These are phyloP conservation scores for Leptodermis oblonga DNA, from an alignment of 257 asterid genomes.

Conservation along the genomic window DNA sequence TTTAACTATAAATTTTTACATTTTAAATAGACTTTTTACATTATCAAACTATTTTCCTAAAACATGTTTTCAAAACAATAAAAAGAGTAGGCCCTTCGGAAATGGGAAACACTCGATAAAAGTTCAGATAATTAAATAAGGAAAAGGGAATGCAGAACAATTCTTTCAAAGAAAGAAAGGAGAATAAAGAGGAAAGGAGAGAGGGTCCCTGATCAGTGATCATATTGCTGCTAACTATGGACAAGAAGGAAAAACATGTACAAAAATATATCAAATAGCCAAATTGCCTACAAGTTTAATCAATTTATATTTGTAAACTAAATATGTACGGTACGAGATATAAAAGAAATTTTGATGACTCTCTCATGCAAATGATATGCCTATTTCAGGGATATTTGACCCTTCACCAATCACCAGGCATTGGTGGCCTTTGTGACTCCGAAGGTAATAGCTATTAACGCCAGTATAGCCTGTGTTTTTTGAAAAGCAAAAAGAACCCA, in stretches of 20 bases:
- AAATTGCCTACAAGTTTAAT: not conserved
- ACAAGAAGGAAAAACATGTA: not conserved
- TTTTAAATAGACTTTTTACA: too few species aligned
- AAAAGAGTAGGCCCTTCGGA: too few species aligned
- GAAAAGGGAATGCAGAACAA: too few species aligned
- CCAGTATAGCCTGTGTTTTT: constrained; percentile 57
- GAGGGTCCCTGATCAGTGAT: not conserved
- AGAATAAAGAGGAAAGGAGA: not conserved
- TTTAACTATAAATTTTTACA: too few species aligned
- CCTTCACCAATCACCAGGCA: constrained; percentile 76
- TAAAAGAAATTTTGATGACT: not conserved
- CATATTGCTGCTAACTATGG: not conserved
- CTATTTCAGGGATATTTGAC: constrained; percentile 1
- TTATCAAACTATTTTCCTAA: too few species aligned
- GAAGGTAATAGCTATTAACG: constrained; percentile 64
- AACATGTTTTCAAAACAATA: too few species aligned
- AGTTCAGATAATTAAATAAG: too few species aligned
- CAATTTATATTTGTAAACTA: constrained; percentile 4
- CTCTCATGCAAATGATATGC: not conserved
- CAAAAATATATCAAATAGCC: not conserved
- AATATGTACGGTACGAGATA: not conserved
- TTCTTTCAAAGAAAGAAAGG: too few species aligned
- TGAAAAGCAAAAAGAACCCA: not conserved
- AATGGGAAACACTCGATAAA: too few species aligned
- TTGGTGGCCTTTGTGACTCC: constrained; percentile 62